A percentile compares a stretch with the other conserved stretches of the same genome.
These are phyloP conservation scores for Testicularia cyperi DNA, from an alignment of 1,284 basidiomycete species.

Conservation along the genomic window DNA sequence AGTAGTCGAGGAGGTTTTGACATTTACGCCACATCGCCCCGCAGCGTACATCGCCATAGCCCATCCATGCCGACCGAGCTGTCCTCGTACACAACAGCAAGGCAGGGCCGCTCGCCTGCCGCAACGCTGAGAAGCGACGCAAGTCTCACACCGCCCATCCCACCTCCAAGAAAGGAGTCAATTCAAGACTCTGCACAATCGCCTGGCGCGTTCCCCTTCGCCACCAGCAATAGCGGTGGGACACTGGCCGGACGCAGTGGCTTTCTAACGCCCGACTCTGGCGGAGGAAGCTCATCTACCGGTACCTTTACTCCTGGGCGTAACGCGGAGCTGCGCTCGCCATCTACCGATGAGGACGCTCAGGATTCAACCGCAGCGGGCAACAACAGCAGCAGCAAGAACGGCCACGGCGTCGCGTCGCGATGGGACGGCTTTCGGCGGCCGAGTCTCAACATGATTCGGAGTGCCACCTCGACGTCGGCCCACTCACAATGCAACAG, in stretches of 20 bases:
- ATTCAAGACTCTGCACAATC: slow-evolving; percentile 7
- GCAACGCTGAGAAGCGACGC: slow-evolving; percentile 1
- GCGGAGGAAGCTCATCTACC: too few relatives aligned
- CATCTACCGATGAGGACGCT: background rate
- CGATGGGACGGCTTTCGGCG: slow-evolving; percentile 24
- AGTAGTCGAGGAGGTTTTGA: slow-evolving; percentile 1
- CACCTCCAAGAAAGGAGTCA: slow-evolving; percentile 35
- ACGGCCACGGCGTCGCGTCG: background rate
- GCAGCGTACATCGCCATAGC: slow-evolving; percentile 22
- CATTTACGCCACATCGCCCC: slow-evolving; percentile 11
- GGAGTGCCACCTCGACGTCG: slow-evolving; percentile 21
- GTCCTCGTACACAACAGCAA: slow-evolving; percentile 10
- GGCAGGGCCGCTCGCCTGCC: slow-evolving; percentile 3
- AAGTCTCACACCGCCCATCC: slow-evolving; percentile 10
- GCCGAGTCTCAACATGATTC: slow-evolving; percentile 29
- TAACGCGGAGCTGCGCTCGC: too few relatives aligned
- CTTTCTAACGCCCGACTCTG: too few relatives aligned
- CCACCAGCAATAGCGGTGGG: too few relatives aligned
- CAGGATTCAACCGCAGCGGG: background rate
- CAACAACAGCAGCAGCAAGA: background rate
- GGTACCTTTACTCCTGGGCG: too few relatives aligned
- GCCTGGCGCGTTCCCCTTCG: too few relatives aligned
- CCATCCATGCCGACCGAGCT: slow-evolving; percentile 30
- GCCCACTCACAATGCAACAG: slow-evolving; percentile 12
- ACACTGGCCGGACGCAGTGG: too few relatives aligned